Conservation (phyloP, 2,329 filamentous ascomycete species). For the Beauveria varroae region DNA sequence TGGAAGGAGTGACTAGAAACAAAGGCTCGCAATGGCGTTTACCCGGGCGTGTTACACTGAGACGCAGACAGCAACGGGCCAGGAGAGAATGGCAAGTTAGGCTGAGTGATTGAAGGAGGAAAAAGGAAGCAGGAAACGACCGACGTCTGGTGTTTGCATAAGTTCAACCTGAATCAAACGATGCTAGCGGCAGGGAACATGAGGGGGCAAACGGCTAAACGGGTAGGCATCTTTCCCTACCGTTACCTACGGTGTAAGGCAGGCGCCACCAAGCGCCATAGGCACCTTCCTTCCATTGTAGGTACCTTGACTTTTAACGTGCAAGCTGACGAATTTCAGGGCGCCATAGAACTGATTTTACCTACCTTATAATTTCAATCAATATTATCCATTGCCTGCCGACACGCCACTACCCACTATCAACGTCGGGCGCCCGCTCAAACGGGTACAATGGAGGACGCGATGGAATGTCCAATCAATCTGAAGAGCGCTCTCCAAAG, state of each 20-base stretch:
- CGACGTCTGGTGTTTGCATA: neutral
- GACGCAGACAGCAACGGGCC: conserved; percentile 18
- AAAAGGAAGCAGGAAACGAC: neutral
- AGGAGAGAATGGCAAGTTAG: conserved; percentile 1
- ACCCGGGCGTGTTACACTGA: neutral
- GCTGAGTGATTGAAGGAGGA: conserved; percentile 7
- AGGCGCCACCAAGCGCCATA: neutral
- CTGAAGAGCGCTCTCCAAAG: neutral
- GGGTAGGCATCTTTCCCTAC: no score
- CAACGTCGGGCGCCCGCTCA: no score
- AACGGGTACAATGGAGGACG: neutral
- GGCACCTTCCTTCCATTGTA: neutral
- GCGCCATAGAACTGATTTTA: no score
- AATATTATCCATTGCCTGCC: no score
- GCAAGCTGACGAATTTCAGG: neutral
- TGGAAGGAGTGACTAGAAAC: conserved; percentile 18
- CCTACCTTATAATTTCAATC: no score
- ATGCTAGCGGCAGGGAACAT: neutral
- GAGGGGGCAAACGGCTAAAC: neutral
- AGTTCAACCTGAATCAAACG: neutral
- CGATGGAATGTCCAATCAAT: neutral
- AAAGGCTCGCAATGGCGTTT: conserved; percentile 2
- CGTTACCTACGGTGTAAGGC: neutral
- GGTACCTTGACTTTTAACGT: neutral
- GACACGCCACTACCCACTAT: no score